Base-by-base conservation (phyloP, 2,329 filamentous ascomycete species). In the Nothophoma quercina region DNA sequence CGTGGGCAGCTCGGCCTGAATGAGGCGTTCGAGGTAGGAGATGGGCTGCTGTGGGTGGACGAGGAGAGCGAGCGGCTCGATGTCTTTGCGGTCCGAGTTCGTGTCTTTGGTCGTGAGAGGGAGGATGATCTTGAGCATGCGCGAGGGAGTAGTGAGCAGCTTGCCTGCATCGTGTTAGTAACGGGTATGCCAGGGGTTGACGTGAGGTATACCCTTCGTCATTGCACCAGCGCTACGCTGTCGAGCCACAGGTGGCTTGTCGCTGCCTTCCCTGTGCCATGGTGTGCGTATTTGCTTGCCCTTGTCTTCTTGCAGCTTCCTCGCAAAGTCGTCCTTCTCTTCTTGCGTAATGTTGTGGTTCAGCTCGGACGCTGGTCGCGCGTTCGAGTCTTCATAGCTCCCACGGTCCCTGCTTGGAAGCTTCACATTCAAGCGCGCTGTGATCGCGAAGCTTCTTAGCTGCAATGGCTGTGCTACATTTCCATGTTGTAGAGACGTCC, bases 1-100 rank as follows among this genome's bases (percentile, higher is more conserved):
- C 0, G 85, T 84, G 0, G 91, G 90, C 0, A 96, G 80, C 73
- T 96, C 93, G 45, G 91, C 89, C 69, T 96, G 93, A 38, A 97
- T 93, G 3, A 97, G 79, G 7, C 91, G 85, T 72, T 96, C 91
- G 33, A 96, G 85, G 71, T 96, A 96, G 7, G 91, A 96, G 3
- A 97, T 81, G 0, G 93, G 93, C 69, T 97, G 93, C 57, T 96
- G 90, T 0, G 93, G 92, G 64, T 96, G 93, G 0, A 96, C 83
- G 2, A 96, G 84, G 0, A 96, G 82, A 1, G 92, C 92, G 10
- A 96, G 80, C 0, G 92, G 91, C 63, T 96, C 90, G n/a, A 93
- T 85, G 39, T 87, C 83, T 73, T 89, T 88, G 50, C 85, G 80
- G 56, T 87, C 83, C 1, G 77, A 75, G 57, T 84, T 82, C 23